Evolutionary conservation across 768 basidiomycete species (phyloP), one percentile per base, ranked within the genome.

Genomic region (Strobilomyces confusus): DNA sequence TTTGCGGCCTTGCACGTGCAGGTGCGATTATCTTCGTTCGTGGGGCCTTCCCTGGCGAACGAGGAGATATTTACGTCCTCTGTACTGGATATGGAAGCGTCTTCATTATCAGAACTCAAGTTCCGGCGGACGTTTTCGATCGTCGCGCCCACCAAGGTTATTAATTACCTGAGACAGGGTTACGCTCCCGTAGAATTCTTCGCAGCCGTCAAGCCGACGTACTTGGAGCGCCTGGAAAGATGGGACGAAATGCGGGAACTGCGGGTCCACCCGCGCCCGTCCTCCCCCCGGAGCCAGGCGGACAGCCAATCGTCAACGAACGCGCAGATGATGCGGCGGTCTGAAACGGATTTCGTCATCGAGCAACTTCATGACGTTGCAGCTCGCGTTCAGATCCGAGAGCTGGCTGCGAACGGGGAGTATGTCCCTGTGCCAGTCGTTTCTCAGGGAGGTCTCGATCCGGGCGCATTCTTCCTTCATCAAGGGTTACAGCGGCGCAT

Each of bases 191-290:
- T 99, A 63, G 92, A 97, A 63, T 89, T 98, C 69, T 98, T 95
- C 60, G 95, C 90, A 14, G 78, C 84, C 8, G 76, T 87, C 55
- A 84, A 82, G 46, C 81, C 91, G 14, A 87, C 85, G 15, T 98
- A 95, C 69, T 69, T 98, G 60, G 88, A 92, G 56, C 82, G 92
- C 7, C 74, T 98, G 70, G 92, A 94, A 63, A 81, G 89, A 51
- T 97, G 93, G 94, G 95, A 98, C 64, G 89, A 94, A 65, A 79
- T 90, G 76, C 83, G 93, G 32, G 94, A 98, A 58, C 82, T 87
- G 44, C 81, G 82, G 58, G 71, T 74, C 54, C 73, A 65, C 63
- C 72, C 71, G 57, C 68, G 57, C 34, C 69, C 75, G 40, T 65
- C 73, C 43, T 71, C 67, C 49, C 49, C 65, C 23, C 54, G 48